Evolutionary conservation across 768 basidiomycete genomes (phyloP), one percentile per base, ranked within the genome.

Genomic region (Rhodotorula paludigena): DNA sequence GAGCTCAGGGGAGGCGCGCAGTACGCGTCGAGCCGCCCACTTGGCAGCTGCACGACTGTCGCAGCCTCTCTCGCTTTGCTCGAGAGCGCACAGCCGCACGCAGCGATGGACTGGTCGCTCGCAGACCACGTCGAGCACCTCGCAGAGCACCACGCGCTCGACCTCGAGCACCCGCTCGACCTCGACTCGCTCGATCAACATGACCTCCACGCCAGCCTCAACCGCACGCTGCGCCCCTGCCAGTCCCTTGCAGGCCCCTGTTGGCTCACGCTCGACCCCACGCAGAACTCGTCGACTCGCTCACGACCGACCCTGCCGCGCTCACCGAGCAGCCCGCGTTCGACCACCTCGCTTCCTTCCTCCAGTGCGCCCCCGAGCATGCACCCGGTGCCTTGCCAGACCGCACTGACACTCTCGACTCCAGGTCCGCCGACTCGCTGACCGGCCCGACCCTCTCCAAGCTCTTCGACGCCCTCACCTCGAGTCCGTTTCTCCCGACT

Each of bases 381-480:
- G 33, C 25, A 69, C 71, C 25, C n/a, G 10, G 35, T 38, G 36
- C 30, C 21, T 32, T 3, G 7, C 33, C 14, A 18, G 14, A 15
- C 64, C 74, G 15, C 12, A 39, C 36, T 5, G 16, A 20, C 23
- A 44, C 48, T 15, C 54, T 15, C 28, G 20, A 14, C 32, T 20
- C 3, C 60, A 79, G 78, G 58, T 80, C 86, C 70, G 82, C 87
- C 1, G 83, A 85, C 51, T 77, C 80, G 6, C 83, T 92, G 12
- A 83, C 84, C 8, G 85, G 85, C 32, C 73, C 82, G 0, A 80
- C 86, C 55, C 87, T 94, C 84, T 86, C 80, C 80, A 94, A 96
- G 77, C 81, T 94, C 0, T 83, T 97, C 53, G 94, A 98, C 79
- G 87, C 89, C 6, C 82, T 96, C 63, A 80, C 85, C 1, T 93